Evolutionary conservation across 179 eudicot genomes (phyloP).

Genomic region (Carnegiea gigantea): DNA sequence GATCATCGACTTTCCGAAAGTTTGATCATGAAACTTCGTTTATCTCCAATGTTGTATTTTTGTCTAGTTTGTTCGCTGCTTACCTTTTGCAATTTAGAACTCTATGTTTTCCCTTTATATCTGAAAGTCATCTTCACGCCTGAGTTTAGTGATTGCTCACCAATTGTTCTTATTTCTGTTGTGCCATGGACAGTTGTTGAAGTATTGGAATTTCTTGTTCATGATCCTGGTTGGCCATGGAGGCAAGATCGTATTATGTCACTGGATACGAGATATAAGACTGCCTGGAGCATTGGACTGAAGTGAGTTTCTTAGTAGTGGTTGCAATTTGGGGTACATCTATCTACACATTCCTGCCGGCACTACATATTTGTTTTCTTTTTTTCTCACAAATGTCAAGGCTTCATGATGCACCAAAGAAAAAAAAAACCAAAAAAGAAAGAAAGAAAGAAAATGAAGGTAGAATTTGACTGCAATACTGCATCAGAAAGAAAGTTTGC

Average conservation of each 20-base stretch:
- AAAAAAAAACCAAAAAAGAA: too few relatives aligned
- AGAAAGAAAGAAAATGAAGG: too few relatives aligned
- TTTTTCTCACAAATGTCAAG: too few relatives aligned
- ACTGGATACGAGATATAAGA: conserved; percentile 55
- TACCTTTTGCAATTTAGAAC: not conserved
- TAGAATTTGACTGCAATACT: not conserved
- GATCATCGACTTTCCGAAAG: too few relatives aligned
- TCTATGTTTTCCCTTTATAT: not conserved
- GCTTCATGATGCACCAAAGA: not conserved
- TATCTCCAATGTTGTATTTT: too few relatives aligned
- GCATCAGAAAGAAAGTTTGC: not conserved
- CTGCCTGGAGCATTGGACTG: conserved; percentile 45
- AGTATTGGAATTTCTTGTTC: conserved; percentile 51
- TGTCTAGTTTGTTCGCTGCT: too few relatives aligned
- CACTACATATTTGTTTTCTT: not conserved
- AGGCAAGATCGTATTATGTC: conserved; percentile 52
- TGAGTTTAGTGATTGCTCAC: conserved; percentile 12
- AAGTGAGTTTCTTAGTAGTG: conserved; percentile 44
- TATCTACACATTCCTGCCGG: not conserved
- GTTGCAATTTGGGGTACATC: not conserved
- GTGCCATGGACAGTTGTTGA: conserved; percentile 41
- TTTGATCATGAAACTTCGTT: too few relatives aligned
- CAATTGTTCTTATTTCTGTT: not conserved
- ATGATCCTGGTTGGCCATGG: conserved; percentile 55
- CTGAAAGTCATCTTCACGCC: not conserved